A percentile compares a stretch with the other conserved stretches of the same genome.
These are phyloP conservation scores for Leptographium galeiforme DNA, from an alignment of 2,329 filamentous ascomycete genomes.

Conservation along the genomic window DNA sequence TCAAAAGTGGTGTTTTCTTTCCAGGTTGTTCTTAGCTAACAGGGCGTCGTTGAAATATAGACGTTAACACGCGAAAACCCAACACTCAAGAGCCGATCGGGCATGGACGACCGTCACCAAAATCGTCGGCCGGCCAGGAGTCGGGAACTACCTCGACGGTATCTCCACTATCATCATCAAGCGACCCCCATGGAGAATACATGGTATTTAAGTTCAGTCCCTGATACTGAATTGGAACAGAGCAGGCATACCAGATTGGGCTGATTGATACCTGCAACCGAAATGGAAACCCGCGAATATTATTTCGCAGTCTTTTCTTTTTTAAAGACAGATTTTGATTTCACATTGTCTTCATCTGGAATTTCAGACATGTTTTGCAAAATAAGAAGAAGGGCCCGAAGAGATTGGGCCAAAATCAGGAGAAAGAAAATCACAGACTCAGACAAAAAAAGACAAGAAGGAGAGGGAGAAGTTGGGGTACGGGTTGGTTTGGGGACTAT, in stretches of 20 bases:
- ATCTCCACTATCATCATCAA: background rate
- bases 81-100: background rate
- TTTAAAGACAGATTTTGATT: background rate
- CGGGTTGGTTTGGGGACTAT: background rate
- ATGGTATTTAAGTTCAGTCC: background rate
- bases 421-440: background rate
- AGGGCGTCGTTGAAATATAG: background rate
- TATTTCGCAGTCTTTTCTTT: background rate
- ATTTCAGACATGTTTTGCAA: background rate
- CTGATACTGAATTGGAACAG: background rate
- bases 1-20: background rate
- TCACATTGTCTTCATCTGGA: background rate
- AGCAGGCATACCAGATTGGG: too few species aligned
- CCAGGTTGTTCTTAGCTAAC: background rate
- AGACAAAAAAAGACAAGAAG: too few species aligned
- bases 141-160: background rate
- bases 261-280: too few species aligned
- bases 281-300: background rate
- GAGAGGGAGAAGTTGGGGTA: too few species aligned
- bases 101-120: background rate
- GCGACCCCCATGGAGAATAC: background rate
- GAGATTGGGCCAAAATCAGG: background rate
- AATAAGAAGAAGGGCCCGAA: background rate
- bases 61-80: background rate
- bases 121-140: background rate